These are phyloP conservation scores for Drosera capensis DNA, from an alignment of 148 eudicot genomes.

Conservation along the genomic window DNA sequence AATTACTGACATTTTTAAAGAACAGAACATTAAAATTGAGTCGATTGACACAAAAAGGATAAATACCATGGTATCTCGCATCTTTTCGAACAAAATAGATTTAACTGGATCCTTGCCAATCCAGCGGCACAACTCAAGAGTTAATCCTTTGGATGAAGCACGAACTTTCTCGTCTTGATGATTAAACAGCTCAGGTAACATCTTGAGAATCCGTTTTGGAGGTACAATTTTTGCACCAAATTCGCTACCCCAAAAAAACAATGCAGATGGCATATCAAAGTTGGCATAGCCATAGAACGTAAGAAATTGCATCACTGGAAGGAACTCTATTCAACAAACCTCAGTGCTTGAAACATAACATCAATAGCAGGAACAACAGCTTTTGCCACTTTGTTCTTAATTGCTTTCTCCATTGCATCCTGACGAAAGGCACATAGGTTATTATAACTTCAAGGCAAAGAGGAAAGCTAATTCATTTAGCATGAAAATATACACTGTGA, in stretches of 20 bases:
- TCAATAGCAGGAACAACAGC: conserved; percentile 99
- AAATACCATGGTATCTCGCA: conserved; percentile 98
- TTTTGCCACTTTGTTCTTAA: conserved; percentile 88
- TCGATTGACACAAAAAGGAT: not conserved
- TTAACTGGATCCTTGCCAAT: conserved; percentile 96
- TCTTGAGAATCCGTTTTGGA: conserved; percentile 94
- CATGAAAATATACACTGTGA: not conserved
- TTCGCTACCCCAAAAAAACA: conserved; percentile 36
- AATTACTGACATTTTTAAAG: conserved; percentile 1
- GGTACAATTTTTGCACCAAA: conserved; percentile 93
- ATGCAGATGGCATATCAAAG: not conserved
- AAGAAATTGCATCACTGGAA: too few relatives aligned
- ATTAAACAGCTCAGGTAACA: conserved; percentile 98
- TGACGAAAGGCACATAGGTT: conserved; percentile 10
- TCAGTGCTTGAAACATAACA: conserved; percentile 98
- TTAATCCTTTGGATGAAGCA: conserved; percentile 95
- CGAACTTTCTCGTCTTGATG: conserved; percentile 99
- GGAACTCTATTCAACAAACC: conserved; percentile 26
- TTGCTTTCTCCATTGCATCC: conserved; percentile 99
- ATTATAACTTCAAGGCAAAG: not conserved
- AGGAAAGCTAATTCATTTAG: not conserved
- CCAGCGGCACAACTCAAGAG: conserved; percentile 98
- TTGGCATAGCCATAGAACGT: too few relatives aligned
- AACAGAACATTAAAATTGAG: too few relatives aligned
- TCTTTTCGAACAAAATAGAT: conserved; percentile 87